phyloP scores from a whole-genome alignment of 768 basidiomycete species.

The Lenzites betulinus region DNA sequence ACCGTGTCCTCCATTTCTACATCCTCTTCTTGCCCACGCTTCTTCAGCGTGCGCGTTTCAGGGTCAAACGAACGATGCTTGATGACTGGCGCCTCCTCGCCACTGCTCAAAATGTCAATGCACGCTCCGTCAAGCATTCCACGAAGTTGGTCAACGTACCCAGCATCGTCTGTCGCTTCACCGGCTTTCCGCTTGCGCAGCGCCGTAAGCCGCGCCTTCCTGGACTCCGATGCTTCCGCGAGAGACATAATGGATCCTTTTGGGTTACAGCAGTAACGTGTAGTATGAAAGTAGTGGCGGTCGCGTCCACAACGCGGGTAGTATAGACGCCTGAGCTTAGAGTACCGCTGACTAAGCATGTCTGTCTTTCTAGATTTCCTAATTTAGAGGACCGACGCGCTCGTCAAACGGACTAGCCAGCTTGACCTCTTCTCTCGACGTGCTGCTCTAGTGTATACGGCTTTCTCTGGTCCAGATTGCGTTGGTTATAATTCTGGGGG shows the following conservation, averaged over 20 bases:
- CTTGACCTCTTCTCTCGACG: background rate
- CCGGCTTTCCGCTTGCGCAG: conserved; percentile 74
- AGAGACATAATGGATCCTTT: conserved; percentile 52
- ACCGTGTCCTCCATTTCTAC: conserved; percentile 77
- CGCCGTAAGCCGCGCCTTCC: conserved; percentile 80
- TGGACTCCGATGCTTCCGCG: conserved; percentile 74
- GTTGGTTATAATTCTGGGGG: background rate
- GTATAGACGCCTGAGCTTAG: background rate
- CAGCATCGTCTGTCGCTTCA: conserved; percentile 41
- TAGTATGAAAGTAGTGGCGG: background rate
- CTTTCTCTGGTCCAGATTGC: background rate
- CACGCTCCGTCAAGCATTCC: background rate
- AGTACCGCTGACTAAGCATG: conserved; percentile 23
- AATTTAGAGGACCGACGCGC: background rate
- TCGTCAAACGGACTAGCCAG: background rate
- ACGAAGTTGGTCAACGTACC: conserved; percentile 40
- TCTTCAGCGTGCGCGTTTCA: conserved; percentile 75
- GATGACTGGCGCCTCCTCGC: conserved; percentile 47
- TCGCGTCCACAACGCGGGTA: conserved; percentile 5
- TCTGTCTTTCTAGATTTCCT: background rate
- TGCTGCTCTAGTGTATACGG: background rate
- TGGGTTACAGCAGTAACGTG: background rate
- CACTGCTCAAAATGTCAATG: conserved; percentile 13
- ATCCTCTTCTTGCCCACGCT: conserved; percentile 56
- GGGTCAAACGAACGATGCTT: conserved; percentile 90